Percentiles rank a stretch among this genome's conserved stretches.
Evolutionary conservation across 179 eudicot species (phyloP).

Genomic region (Beta corolliflora): DNA sequence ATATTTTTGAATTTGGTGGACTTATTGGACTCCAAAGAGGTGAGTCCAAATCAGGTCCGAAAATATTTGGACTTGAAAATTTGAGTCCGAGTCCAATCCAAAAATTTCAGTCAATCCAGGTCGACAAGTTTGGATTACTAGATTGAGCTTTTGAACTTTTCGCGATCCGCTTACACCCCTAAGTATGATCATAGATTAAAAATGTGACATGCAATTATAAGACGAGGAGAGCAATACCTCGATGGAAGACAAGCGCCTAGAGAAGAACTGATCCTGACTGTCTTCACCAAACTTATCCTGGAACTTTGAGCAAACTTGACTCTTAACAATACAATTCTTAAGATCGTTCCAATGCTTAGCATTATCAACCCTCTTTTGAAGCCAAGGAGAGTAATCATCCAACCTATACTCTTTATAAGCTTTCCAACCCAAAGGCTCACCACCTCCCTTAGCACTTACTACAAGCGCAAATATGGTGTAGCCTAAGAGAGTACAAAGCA

Average conservation of each 20-base stretch:
- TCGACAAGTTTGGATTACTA: no score
- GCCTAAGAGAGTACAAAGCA: constrained; percentile 14
- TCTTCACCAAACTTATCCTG: not conserved
- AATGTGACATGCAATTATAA: no score
- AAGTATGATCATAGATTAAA: no score
- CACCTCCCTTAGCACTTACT: constrained; percentile 15
- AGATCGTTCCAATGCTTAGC: constrained; percentile 15
- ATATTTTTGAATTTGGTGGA: no score
- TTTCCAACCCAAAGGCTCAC: not conserved
- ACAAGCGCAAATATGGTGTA: constrained; percentile 22
- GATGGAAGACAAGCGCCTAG: constrained; percentile 13
- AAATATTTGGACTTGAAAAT: no score
- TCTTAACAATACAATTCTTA: constrained; percentile 3
- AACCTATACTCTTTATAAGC: constrained; percentile 23
- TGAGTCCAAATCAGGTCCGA: no score
- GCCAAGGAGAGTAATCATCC: constrained; percentile 26
- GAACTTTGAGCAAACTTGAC: constrained; percentile 13
- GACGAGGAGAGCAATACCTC: not conserved
- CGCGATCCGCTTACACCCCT: no score
- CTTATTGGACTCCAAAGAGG: no score
- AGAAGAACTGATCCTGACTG: constrained; percentile 7
- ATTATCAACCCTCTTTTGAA: constrained; percentile 12
- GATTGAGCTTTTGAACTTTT: no score
- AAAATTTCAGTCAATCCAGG: no score
- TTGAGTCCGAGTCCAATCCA: no score